Base-by-base conservation (phyloP, 2,329 filamentous ascomycete genomes). In the Aureobasidium namibiae region DNA sequence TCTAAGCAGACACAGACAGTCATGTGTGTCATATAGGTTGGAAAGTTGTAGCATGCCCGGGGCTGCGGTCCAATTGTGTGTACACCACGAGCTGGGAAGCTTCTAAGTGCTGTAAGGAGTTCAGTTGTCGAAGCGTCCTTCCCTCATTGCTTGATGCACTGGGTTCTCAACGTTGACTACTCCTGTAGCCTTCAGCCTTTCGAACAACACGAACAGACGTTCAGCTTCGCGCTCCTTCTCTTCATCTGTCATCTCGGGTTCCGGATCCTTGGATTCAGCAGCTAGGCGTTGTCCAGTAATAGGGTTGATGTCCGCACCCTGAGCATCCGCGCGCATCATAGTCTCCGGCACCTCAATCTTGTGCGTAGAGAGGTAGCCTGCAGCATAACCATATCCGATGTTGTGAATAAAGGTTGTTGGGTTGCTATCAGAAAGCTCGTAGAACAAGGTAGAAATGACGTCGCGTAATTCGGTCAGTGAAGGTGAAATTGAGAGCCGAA, bases 171-270 rank as follows among this genome's bases (percentile, higher is more conserved):
- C 84, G 63, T 88, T 79, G 33, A 95, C 78, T 5, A 95, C 79
- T 3, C 90, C 90, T 11, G 86, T 94, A 62, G 82, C 82, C 69
- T 83, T 89, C 44, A 94, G 75, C 62, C 82, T 82, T 73, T 96
- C 91, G 73, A 96, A 96, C 3, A 96, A 76, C 13, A 96, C 90
- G 74, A 95, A 96, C 1, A 96, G 73, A 60, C 85, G 82, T 73
- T 96, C 92, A 0, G 92, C 92, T 69, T 99, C 94, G 60, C 89
- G 80, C 72, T 96, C 89, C 72, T 92, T 96, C 75, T 97, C 92
- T 64, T 92, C 91, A 48, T 89, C 78, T 0, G 88, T 94, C 92
- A 97, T 96, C 42, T 92, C 89, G 38, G 78, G 79, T 64, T 90
- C 86, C 53, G 90, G 68, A 9, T 62, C 58, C 11, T 56, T 46